Conservation (phyloP, 306 rosid species). For the Pyrus communis region DNA sequence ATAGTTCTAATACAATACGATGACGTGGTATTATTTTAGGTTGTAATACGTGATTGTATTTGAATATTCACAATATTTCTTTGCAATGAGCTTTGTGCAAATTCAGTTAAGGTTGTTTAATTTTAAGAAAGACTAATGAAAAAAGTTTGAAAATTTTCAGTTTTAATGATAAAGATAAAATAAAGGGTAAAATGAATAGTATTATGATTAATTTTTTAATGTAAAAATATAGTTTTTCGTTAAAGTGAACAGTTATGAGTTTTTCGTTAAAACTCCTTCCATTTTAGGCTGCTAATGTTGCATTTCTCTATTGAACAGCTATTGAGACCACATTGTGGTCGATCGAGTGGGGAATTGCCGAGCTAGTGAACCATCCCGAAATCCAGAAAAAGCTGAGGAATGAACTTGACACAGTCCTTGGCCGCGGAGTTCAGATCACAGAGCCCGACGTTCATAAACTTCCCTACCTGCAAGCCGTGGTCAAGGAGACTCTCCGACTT, state of each 20-base stretch:
- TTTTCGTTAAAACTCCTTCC: fast-evolving
- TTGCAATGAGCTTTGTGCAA: too few species aligned
- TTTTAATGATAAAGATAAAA: too few species aligned
- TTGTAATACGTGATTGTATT: too few species aligned
- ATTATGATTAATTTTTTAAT: too few species aligned
- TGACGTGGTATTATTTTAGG: too few species aligned
- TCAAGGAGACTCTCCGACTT: constrained; percentile 70
- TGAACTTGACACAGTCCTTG: constrained; percentile 57
- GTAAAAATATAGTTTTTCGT: too few species aligned
- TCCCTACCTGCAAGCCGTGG: constrained; percentile 85
- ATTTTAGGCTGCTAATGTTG: not conserved
- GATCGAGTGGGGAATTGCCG: constrained; percentile 87
- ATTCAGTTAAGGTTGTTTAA: not conserved
- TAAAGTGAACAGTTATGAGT: too few species aligned
- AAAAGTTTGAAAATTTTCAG: too few species aligned
- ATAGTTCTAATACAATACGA: not conserved
- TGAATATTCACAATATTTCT: too few species aligned
- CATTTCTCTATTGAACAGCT: constrained; percentile 33
- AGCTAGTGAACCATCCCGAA: constrained; percentile 78
- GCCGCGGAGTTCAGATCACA: constrained; percentile 50
- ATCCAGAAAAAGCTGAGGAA: constrained; percentile 51
- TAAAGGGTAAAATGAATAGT: too few species aligned
- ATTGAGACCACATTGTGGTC: constrained; percentile 91
- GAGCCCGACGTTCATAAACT: constrained; percentile 63
- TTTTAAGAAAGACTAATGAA: not conserved